These are phyloP conservation scores for Moesziomyces antarcticus DNA, from an alignment of 1,284 basidiomycete species.

Conservation along the genomic window DNA sequence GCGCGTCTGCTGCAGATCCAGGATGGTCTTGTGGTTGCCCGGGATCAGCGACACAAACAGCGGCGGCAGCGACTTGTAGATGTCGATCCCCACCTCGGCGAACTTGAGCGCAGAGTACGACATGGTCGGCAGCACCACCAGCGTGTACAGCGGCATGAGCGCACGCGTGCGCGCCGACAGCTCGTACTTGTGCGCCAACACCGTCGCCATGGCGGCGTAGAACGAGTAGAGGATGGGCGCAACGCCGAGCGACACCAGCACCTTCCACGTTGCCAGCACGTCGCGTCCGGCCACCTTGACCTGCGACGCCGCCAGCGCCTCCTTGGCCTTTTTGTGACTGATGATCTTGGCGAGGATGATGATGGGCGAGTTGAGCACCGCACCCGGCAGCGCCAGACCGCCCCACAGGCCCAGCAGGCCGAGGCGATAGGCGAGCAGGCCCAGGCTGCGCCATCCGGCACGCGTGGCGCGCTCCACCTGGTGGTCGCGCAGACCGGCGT, in stretches of 20 bases:
- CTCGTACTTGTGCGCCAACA: conserved; percentile 75
- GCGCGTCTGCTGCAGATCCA: conserved; percentile 82
- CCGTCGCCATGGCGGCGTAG: conserved; percentile 74
- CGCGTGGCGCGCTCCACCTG: conserved; percentile 81
- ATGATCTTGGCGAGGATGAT: conserved; percentile 92
- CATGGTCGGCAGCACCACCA: conserved; percentile 83
- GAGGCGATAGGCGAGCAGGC: conserved; percentile 85
- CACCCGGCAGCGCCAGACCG: conserved; percentile 87
- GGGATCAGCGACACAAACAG: conserved; percentile 90
- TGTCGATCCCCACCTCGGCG: conserved; percentile 98
- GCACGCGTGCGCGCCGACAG: conserved; percentile 72
- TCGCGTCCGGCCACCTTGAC: conserved; percentile 96
- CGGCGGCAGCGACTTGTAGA: conserved; percentile 95
- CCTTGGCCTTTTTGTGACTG: conserved; percentile 90
- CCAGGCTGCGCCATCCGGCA: conserved; percentile 83
- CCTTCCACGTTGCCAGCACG: conserved; percentile 97
- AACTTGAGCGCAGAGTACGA: conserved; percentile 96
- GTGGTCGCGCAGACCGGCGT: conserved; percentile 96
- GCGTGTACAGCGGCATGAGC: conserved; percentile 82
- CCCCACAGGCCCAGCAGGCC: conserved; percentile 86
- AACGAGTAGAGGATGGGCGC: conserved; percentile 84
- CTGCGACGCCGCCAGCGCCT: conserved; percentile 93
- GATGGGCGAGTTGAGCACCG: conserved; percentile 93
- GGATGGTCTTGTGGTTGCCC: conserved; percentile 86
- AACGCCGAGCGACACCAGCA: conserved; percentile 90